These are phyloP conservation scores for Huntiella savannae DNA, from an alignment of 2,329 filamentous ascomycete species.

Conservation along the genomic window DNA sequence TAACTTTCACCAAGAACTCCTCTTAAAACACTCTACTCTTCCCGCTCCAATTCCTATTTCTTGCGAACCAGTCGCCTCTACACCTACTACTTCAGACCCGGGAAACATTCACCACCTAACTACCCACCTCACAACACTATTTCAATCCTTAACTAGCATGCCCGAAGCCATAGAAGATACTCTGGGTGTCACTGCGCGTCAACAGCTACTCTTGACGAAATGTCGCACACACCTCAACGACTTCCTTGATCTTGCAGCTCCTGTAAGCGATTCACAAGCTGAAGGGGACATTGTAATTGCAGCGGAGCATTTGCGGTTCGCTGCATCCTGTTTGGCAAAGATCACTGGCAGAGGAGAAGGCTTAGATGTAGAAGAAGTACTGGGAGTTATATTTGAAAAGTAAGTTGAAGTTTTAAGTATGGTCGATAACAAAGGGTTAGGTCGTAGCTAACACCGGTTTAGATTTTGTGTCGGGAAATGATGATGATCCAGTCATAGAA, in stretches of 20 bases:
- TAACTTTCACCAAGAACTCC: neutral
- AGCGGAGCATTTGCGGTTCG: constrained; percentile 70
- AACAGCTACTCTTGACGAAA: constrained; percentile 58
- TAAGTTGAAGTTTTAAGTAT: constrained; percentile 26
- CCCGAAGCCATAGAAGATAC: constrained; percentile 60
- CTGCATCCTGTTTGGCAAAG: constrained; percentile 59
- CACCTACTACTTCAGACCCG: constrained; percentile 43
- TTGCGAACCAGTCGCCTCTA: constrained; percentile 31
- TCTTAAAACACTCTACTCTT: neutral
- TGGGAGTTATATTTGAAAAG: constrained; percentile 97
- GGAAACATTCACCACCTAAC: constrained; percentile 54
- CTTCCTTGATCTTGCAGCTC: constrained; percentile 44
- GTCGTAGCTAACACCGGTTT: neutral
- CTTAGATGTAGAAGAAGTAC: constrained; percentile 83
- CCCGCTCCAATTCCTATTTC: constrained; percentile 8
- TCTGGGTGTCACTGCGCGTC: constrained; percentile 76
- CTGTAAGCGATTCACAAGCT: constrained; percentile 17
- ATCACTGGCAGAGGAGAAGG: constrained; percentile 75
- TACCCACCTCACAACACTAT: constrained; percentile 44
- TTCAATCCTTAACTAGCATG: constrained; percentile 50
- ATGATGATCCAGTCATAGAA: neutral
- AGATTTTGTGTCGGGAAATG: constrained; percentile 34
- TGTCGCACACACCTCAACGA: constrained; percentile 54
- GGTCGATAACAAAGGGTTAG: neutral
- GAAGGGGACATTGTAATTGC: constrained; percentile 74